Evolutionary conservation across 1,139 yeast species (phyloP).

Genomic region (Hanseniaspora sp.): DNA sequence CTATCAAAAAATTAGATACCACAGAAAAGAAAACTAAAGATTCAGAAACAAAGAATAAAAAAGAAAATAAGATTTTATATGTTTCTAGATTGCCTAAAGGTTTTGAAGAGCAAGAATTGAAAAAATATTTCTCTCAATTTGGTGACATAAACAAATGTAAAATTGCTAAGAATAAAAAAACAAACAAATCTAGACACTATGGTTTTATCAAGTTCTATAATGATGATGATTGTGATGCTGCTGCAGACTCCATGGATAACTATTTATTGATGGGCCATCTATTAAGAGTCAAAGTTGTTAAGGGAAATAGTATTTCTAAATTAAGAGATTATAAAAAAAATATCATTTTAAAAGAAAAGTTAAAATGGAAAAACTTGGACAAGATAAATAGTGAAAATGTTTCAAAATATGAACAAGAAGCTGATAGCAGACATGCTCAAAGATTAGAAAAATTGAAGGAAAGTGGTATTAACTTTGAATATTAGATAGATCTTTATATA

Average conservation of each 20-base stretch:
- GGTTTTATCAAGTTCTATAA: constrained; percentile 79
- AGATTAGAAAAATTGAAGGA: constrained; percentile 29
- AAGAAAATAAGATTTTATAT: constrained; percentile 57
- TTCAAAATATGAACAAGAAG: constrained; percentile 26
- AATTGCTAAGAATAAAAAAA: constrained; percentile 76
- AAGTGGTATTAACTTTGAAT: constrained; percentile 30
- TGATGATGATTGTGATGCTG: constrained; percentile 68
- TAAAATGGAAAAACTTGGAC: constrained; percentile 33
- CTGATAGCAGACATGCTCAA: constrained; percentile 27
- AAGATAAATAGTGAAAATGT: constrained; percentile 21
- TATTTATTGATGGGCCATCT: constrained; percentile 82
- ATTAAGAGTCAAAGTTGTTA: constrained; percentile 49
- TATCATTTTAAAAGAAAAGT: constrained; percentile 36
- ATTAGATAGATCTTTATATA: neutral
- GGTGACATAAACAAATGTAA: constrained; percentile 71
- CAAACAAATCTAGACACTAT: constrained; percentile 87
- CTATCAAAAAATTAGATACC: constrained; percentile 25
- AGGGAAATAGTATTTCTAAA: constrained; percentile 35
- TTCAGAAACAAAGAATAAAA: constrained; percentile 21
- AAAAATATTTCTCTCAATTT: constrained; percentile 75
- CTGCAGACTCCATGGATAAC: constrained; percentile 92
- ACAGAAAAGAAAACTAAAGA: constrained; percentile 19
- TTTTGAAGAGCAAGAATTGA: constrained; percentile 67
- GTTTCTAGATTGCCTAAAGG: constrained; percentile 90
- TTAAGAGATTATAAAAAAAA: constrained; percentile 47